Evolutionary conservation across 139 green algal species (phyloP), one percentile per base, ranked within the genome.

Genomic region (Micractinium conductrix): DNA sequence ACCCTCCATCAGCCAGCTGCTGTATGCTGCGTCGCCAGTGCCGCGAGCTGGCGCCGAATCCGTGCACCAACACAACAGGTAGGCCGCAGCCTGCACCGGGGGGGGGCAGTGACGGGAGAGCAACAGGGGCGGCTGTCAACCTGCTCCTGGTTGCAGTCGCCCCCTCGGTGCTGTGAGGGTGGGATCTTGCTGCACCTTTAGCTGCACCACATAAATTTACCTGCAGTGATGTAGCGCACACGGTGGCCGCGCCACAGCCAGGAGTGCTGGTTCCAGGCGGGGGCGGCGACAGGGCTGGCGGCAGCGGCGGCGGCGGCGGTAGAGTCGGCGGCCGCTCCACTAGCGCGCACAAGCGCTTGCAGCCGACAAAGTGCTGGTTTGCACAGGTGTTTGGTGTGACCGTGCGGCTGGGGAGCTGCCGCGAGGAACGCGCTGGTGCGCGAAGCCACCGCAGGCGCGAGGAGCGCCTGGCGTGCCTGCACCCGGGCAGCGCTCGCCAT

Each of bases 41-140:
- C 21, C 38, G n/a, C 28, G 22, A 42, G 40, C 33, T 50, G 37
- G 86, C 86, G 1, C 86, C 86, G 79, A 89, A 89, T 37, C 86
- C 86, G 53, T 89, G 86, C 7, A 89, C 72, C 35, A 89, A 60
- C 17, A 87, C 43, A 16, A 89, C 62, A 19, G 80, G 60, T 14
- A 70, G 72, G 24, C 73, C 80, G 48, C 80, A 84, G 42, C 86
- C 86, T 37, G 44, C 69, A 28, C 71, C 78, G 48, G 58, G 35
- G 43, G n/a, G n/a, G n/a, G n/a, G n/a, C n/a, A n/a, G n/a, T n/a
- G n/a, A n/a, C n/a, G n/a, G n/a, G n/a, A n/a, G n/a, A n/a, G n/a
- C n/a, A n/a, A n/a, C n/a, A n/a, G n/a, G n/a, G n/a, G n/a, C n/a
- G n/a, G n/a, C n/a, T n/a, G n/a, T n/a, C n/a, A n/a, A n/a, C n/a